Evolutionary conservation across 305 asterid genomes (phyloP).

Genomic region (Striga hermonthica): DNA sequence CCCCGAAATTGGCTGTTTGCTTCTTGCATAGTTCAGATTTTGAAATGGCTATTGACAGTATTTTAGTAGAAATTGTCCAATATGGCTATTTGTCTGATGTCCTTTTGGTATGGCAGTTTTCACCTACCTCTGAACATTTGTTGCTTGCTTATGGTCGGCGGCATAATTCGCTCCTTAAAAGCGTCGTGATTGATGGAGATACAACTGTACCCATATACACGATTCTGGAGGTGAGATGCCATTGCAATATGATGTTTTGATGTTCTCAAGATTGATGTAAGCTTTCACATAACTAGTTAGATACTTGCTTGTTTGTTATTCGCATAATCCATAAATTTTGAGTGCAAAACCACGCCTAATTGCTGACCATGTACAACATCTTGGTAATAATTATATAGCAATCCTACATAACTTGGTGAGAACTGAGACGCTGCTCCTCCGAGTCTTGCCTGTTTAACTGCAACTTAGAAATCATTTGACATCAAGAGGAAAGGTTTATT

Average conservation of each 20-base stretch:
- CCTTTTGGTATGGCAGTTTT: constrained; percentile 63
- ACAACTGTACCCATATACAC: constrained; percentile 80
- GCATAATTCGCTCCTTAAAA: constrained; percentile 89
- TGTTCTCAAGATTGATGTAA: constrained; percentile 10
- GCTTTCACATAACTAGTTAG: not conserved
- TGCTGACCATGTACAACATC: not conserved
- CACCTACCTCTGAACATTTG: constrained; percentile 95
- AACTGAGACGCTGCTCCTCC: too few species aligned
- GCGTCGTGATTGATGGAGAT: constrained; percentile 89
- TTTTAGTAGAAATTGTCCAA: constrained; percentile 13
- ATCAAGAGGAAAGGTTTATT: not conserved
- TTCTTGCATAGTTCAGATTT: constrained; percentile 9
- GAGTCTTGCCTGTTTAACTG: not conserved
- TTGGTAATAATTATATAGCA: not conserved
- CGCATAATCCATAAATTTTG: constrained; percentile 13
- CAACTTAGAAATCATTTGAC: not conserved
- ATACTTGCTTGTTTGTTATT: constrained; percentile 10
- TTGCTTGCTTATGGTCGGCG: constrained; percentile 97
- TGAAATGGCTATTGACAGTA: not conserved
- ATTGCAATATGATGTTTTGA: not conserved
- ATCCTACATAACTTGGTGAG: not conserved
- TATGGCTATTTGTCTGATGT: constrained; percentile 15
- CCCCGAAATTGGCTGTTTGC: constrained; percentile 7
- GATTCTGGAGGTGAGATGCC: constrained; percentile 72
- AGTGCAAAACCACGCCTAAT: not conserved